Conservation (phyloP, 129 eudicot genomes). For the Helianthus annuus region HanXRQr2.0-SUNRISE NC_035433.2:133842169-133842668, state of each 20-base stretch:
- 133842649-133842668: no score
- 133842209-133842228: no score
- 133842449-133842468: slow-evolving; percentile 67
- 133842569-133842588: slow-evolving; percentile 50
- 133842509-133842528: slow-evolving; percentile 52
- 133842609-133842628: slow-evolving; percentile 92
- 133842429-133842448: slow-evolving; percentile 67
- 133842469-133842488: slow-evolving; percentile 82
- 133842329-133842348: slow-evolving; percentile 56
- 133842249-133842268: slow-evolving; percentile 31
- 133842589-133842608: slow-evolving; percentile 79
- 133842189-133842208: no score
- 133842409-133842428: slow-evolving; percentile 59
- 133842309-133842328: slow-evolving; percentile 60
- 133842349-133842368: slow-evolving; percentile 48
- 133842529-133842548: slow-evolving; percentile 83
- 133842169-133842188: no score
- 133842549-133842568: slow-evolving; percentile 81
- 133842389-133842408: slow-evolving; percentile 57
- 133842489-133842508: slow-evolving; percentile 79
- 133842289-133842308: slow-evolving; percentile 63
- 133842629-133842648: slow-evolving; percentile 66
- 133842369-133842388: slow-evolving; percentile 64
- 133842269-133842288: slow-evolving; percentile 70
- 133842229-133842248: neutral